Conservation (phyloP, 2,329 filamentous ascomycete species). For the Sclerotinia glacialis region DNA sequence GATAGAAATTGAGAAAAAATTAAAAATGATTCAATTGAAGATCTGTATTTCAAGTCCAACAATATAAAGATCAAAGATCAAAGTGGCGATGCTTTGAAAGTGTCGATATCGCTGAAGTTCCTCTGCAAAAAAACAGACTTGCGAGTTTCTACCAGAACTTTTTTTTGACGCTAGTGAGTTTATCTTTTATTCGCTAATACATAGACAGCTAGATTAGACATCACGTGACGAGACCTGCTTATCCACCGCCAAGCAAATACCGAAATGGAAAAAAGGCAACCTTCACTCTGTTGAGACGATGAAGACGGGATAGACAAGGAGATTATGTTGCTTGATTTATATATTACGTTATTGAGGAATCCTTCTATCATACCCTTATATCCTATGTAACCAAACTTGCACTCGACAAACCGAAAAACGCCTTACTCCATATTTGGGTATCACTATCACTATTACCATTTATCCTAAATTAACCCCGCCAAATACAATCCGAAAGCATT, state of each 20-base stretch:
- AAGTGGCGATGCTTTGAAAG: conserved; percentile 22
- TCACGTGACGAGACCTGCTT: neutral
- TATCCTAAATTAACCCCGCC: neutral
- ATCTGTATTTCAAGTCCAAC: neutral
- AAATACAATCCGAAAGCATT: conserved; percentile 16
- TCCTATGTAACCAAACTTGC: neutral
- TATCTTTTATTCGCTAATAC: neutral
- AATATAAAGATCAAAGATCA: conserved; percentile 26
- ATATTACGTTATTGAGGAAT: neutral
- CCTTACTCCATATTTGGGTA: conserved; percentile 22
- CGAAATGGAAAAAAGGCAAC: neutral
- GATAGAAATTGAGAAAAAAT: conserved; percentile 22
- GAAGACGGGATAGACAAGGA: neutral
- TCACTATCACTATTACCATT: conserved; percentile 24
- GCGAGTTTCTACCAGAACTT: conserved; percentile 9
- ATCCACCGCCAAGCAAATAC: neutral
- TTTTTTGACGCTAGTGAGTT: conserved; percentile 15
- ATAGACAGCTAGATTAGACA: neutral
- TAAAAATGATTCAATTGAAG: conserved; percentile 4
- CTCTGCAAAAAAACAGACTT: neutral
- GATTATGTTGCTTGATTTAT: neutral
- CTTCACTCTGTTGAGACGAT: neutral
- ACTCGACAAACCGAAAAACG: neutral
- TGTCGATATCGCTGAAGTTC: conserved; percentile 8
- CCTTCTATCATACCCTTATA: neutral